These are phyloP conservation scores for Intubia oerlemansii DNA, from an alignment of 2,329 filamentous ascomycete genomes.

Conservation along the genomic window DNA sequence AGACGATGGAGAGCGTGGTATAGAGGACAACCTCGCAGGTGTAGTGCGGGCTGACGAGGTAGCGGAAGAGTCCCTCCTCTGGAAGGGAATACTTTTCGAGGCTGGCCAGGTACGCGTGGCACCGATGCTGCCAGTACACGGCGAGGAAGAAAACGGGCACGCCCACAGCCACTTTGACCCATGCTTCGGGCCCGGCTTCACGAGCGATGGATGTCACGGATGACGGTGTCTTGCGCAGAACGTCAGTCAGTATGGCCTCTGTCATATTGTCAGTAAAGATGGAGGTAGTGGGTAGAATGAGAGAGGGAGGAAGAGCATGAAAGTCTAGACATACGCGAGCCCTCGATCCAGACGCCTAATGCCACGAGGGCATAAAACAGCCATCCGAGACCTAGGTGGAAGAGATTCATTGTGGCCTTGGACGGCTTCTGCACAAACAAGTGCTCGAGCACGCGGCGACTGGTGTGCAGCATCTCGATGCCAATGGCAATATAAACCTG, in stretches of 20 bases:
- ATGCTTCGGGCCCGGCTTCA: conserved; percentile 5
- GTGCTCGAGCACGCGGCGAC: conserved; percentile 58
- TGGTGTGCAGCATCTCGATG: conserved; percentile 56
- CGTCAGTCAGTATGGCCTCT: too few species aligned
- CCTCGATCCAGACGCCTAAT: conserved; percentile 69
- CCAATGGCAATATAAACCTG: conserved; percentile 47
- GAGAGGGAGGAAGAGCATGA: too few species aligned
- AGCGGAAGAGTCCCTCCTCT: conserved; percentile 45
- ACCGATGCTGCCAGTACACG: conserved; percentile 53
- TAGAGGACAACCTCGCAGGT: conserved; percentile 76
- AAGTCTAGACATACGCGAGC: conserved; percentile 41
- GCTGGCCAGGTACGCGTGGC: conserved; percentile 46
- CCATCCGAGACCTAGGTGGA: conserved; percentile 63
- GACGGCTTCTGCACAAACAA: conserved; percentile 41
- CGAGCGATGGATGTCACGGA: too few species aligned
- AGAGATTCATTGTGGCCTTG: conserved; percentile 61
- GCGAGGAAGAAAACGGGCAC: conserved; percentile 45
- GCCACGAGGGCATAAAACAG: conserved; percentile 56
- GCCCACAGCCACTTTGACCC: conserved; percentile 30
- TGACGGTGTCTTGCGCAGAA: too few species aligned
- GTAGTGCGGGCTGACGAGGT: conserved; percentile 74
- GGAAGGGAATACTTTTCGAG: conserved; percentile 73
- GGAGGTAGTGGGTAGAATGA: background rate
- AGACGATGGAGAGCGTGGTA: conserved; percentile 49
- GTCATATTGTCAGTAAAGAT: too few species aligned